A percentile compares a stretch with the other conserved stretches of the same genome.
phyloP scores from a whole-genome alignment of 2,329 filamentous ascomycete genomes.

The Colletotrichum incanum region DNA sequence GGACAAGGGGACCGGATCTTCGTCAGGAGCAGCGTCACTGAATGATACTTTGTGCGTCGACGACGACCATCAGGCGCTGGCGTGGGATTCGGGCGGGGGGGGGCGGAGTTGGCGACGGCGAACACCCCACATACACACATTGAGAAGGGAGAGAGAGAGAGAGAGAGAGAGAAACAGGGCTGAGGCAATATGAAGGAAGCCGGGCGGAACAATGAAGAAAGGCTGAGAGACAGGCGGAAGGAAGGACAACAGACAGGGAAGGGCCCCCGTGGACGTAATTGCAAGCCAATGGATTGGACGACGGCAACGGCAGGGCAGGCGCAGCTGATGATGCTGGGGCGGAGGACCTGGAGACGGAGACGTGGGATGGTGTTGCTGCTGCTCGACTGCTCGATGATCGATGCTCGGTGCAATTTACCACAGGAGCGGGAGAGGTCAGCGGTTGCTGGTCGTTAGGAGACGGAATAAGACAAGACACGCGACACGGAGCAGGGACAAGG shows the following conservation, averaged over 20 bases:
- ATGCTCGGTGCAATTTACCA: constrained; percentile 22
- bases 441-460: neutral
- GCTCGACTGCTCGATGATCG: neutral
- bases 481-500: constrained; percentile 11
- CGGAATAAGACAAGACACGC: neutral
- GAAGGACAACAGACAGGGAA: constrained; percentile 13
- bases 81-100: neutral
- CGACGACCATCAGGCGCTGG: neutral
- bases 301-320: neutral
- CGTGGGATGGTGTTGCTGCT: neutral
- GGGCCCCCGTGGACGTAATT: constrained; percentile 18
- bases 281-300: constrained; percentile 20
- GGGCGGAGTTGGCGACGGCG: neutral
- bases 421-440: neutral
- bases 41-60: neutral
- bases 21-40: neutral
- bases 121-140: neutral
- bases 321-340: constrained; percentile 15
- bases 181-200: neutral
- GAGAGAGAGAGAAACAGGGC: neutral
- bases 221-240: constrained; percentile 8
- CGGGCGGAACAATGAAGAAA: constrained; percentile 7
- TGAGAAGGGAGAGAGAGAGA: constrained; percentile 11
- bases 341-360: neutral
- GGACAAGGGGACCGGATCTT: neutral